phyloP scores from a whole-genome alignment of 176 grass and related monocot species.

The Zizania latifolia region DNA sequence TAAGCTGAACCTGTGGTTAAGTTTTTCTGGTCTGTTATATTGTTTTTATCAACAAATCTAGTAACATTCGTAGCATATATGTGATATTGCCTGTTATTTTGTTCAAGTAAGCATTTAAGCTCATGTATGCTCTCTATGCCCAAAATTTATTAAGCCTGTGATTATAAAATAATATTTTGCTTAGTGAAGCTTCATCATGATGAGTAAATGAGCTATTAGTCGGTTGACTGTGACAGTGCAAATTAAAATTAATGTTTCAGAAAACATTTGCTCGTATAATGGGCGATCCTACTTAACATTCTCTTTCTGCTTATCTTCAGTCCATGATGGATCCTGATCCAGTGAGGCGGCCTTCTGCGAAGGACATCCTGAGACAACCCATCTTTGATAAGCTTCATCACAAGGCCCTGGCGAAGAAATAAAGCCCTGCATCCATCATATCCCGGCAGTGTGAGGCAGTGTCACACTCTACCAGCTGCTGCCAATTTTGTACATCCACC shows the following conservation, averaged over 20 bases:
- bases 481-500: slow-evolving; percentile 32
- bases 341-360: slow-evolving; percentile 74
- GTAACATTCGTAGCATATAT: neutral
- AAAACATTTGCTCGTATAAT: neutral
- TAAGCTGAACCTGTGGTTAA: neutral
- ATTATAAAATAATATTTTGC: neutral
- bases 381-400: slow-evolving; percentile 66
- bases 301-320: slow-evolving; percentile 32
- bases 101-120: neutral
- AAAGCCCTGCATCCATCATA: neutral
- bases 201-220: neutral
- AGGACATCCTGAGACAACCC: slow-evolving; percentile 54
- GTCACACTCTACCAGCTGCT: neutral
- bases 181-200: too few species aligned
- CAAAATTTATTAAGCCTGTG: neutral
- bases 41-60: neutral
- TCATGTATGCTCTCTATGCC: neutral
- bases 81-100: neutral
- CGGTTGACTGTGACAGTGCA: neutral
- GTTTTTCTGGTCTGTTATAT: neutral
- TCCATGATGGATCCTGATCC: slow-evolving; percentile 95
- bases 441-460: slow-evolving; percentile 6
- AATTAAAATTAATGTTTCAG: neutral
- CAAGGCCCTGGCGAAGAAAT: slow-evolving; percentile 19
- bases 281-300: neutral